Evolutionary conservation across 306 rosid species (phyloP).

Genomic region (Cucurbita moschata): DNA sequence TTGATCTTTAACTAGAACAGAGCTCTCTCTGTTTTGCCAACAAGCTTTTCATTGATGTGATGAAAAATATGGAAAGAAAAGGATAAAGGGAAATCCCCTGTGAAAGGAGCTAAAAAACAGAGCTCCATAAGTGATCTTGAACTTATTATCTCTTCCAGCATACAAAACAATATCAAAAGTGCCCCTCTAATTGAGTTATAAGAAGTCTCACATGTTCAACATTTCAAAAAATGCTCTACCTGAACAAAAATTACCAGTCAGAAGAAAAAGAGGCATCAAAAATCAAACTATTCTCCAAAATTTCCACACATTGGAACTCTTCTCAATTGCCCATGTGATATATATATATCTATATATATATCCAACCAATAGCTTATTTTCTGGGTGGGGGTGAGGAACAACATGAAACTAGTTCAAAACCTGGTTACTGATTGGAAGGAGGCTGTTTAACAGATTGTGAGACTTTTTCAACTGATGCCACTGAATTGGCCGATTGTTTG

Average conservation of each 20-base stretch:
- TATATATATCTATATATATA: not conserved
- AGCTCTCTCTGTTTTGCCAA: not conserved
- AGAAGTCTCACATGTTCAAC: not conserved
- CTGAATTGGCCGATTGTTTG: conserved; percentile 34
- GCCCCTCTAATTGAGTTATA: not conserved
- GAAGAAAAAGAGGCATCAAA: not conserved
- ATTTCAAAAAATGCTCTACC: not conserved
- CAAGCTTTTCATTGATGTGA: not conserved
- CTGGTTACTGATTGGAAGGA: conserved; percentile 11
- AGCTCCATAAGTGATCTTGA: not conserved
- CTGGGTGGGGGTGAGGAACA: not conserved
- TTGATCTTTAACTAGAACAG: not conserved
- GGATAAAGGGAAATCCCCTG: not conserved
- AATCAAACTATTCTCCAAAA: not conserved
- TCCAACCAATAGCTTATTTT: not conserved
- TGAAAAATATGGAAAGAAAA: not conserved
- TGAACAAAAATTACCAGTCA: not conserved
- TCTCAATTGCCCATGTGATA: not conserved
- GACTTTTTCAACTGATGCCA: conserved; percentile 27
- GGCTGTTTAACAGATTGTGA: conserved; percentile 29
- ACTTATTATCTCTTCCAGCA: not conserved
- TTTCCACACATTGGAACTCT: not conserved
- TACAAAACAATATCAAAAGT: not conserved
- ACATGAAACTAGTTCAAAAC: not conserved
- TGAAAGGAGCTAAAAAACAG: not conserved